Conservation (phyloP, 768 basidiomycete genomes). For the Mycena vitilis region DNA sequence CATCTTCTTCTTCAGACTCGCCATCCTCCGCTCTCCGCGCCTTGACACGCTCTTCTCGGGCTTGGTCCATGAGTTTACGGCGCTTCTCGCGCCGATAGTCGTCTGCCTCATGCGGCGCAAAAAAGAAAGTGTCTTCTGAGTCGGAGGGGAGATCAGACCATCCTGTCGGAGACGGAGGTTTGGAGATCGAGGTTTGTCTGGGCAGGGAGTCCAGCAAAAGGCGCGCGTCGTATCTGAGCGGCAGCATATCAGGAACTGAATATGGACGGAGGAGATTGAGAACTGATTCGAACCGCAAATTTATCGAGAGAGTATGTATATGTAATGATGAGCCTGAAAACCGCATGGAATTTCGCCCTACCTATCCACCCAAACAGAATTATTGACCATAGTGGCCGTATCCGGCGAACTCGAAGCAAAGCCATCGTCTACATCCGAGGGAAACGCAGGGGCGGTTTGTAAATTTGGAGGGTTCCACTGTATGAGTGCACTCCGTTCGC, state of each 20-base stretch:
- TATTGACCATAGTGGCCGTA: constrained; percentile 3
- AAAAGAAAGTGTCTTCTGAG: constrained; percentile 86
- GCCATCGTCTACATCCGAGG: constrained; percentile 39
- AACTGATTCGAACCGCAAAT: constrained; percentile 40
- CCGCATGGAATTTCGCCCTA: constrained; percentile 58
- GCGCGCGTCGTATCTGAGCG: constrained; percentile 80
- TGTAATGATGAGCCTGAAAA: not conserved
- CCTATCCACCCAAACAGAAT: constrained; percentile 83
- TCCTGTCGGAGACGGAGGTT: constrained; percentile 60
- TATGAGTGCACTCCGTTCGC: constrained; percentile 33
- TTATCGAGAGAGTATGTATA: not conserved
- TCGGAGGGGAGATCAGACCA: constrained; percentile 92
- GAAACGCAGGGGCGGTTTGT: constrained; percentile 17
- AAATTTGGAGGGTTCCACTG: constrained; percentile 40
- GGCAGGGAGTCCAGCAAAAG: constrained; percentile 72
- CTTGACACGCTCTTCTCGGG: constrained; percentile 73
- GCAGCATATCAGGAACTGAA: constrained; percentile 40
- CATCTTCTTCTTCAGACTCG: constrained; percentile 51
- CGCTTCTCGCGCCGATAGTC: constrained; percentile 79
- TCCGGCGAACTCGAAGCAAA: constrained; percentile 25
- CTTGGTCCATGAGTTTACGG: constrained; percentile 66
- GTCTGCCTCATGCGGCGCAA: constrained; percentile 72
- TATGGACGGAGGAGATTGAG: constrained; percentile 33
- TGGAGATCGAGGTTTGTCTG: constrained; percentile 18
- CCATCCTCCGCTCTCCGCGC: constrained; percentile 63